phyloP scores from a whole-genome alignment of 306 rosid genomes.

The Astragalus membranaceus region DNA sequence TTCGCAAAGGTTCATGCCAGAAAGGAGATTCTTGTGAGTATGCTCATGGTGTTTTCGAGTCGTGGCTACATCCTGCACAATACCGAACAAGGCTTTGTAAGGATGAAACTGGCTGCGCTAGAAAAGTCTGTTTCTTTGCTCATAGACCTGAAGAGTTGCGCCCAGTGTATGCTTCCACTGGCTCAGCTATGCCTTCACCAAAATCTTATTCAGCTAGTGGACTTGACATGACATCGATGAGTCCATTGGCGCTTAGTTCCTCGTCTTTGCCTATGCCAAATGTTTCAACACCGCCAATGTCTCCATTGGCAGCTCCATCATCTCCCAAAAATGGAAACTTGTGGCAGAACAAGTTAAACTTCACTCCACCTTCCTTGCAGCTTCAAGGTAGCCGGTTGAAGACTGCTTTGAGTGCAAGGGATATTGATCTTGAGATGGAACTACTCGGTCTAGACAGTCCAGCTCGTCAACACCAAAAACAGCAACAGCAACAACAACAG shows the following conservation, averaged over 20 bases:
- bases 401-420: conserved; percentile 77
- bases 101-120: conserved; percentile 81
- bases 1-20: conserved; percentile 85
- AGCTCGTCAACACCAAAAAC: conserved; percentile 44
- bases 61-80: conserved; percentile 99
- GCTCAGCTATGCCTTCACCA: conserved; percentile 97
- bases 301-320: conserved; percentile 73
- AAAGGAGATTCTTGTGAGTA: conserved; percentile 92
- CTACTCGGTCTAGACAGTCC: conserved; percentile 56
- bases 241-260: conserved; percentile 76
- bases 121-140: conserved; percentile 99
- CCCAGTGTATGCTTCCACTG: conserved; percentile 89
- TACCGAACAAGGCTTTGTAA: conserved; percentile 95
- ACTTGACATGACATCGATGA: conserved; percentile 62
- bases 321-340: conserved; percentile 77
- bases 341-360: conserved; percentile 87
- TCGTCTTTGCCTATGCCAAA: conserved; percentile 63
- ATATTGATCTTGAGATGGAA: conserved; percentile 78
- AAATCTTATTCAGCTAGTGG: conserved; percentile 48
- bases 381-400: conserved; percentile 85
- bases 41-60: conserved; percentile 97
- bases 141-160: conserved; percentile 85
- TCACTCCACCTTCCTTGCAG: conserved; percentile 88
- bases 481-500: conserved; percentile 50
- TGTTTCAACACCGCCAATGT: conserved; percentile 88